These are phyloP conservation scores for Leucocoprinus leucothites DNA, from an alignment of 768 basidiomycete species.

Conservation along the genomic window DNA sequence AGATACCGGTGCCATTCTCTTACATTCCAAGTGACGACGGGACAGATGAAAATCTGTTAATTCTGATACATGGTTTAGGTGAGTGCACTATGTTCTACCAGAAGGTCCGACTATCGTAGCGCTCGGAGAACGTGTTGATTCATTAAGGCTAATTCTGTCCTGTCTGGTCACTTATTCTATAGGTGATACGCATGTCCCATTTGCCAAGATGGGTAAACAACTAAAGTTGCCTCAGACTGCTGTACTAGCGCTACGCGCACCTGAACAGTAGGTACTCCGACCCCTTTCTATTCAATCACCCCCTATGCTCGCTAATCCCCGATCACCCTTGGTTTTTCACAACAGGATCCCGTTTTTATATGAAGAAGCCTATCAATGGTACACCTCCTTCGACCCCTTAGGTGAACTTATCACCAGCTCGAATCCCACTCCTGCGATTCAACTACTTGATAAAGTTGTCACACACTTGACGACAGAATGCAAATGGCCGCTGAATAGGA, in stretches of 20 bases:
- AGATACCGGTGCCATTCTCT: conserved; percentile 53
- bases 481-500: conserved; percentile 61
- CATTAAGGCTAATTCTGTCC: conserved; percentile 21
- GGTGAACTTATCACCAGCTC: conserved; percentile 71
- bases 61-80: conserved; percentile 88
- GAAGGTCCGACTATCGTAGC: neutral
- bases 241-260: conserved; percentile 74
- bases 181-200: conserved; percentile 85
- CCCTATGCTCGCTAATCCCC: neutral
- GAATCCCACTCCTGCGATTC: conserved; percentile 68
- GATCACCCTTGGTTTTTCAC: neutral
- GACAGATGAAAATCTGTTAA: conserved; percentile 79
- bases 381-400: conserved; percentile 73
- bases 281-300: neutral
- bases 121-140: neutral
- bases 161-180: neutral
- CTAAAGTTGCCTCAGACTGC: conserved; percentile 91
- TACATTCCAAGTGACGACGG: conserved; percentile 80
- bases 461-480: conserved; percentile 57
- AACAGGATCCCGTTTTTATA: conserved; percentile 74
- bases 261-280: conserved; percentile 55
- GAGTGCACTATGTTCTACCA: neutral
- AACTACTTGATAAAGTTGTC: conserved; percentile 49
- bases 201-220: conserved; percentile 66
- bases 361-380: conserved; percentile 85